These are phyloP conservation scores for Clarireedia homoeocarpa DNA, from an alignment of 2,329 filamentous ascomycete genomes.

Conservation along the genomic window DNA sequence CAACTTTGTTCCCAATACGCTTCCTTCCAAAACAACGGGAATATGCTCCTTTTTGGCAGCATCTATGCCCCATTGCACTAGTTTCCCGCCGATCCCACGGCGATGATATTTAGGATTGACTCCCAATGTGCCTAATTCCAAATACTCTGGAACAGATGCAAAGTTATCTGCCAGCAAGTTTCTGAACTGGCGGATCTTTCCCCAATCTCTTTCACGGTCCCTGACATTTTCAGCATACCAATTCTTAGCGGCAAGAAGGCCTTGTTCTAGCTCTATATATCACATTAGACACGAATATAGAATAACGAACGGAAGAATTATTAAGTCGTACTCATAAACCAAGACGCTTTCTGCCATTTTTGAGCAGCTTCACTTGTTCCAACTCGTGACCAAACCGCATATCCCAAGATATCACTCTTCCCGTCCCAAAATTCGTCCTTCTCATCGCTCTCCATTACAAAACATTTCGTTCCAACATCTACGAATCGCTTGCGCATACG, in stretches of 20 bases:
- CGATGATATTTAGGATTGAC: conserved; percentile 2
- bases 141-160: conserved; percentile 1
- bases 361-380: conserved; percentile 1
- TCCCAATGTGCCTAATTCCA: background rate
- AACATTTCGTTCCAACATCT: background rate
- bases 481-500: background rate
- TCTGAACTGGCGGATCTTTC: background rate
- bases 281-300: background rate
- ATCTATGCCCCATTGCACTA: conserved; percentile 5
- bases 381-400: background rate
- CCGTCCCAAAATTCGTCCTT: conserved; percentile 4
- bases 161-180: background rate
- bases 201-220: conserved; percentile 2
- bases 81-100: conserved; percentile 2
- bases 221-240: conserved; percentile 4
- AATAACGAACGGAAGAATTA: background rate
- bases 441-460: background rate
- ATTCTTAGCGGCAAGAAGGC: background rate
- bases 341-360: conserved; percentile 2
- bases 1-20: background rate
- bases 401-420: conserved; percentile 1
- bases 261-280: conserved; percentile 3
- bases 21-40: conserved; percentile 4
- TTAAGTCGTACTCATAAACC: background rate
- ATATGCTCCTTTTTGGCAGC: conserved; percentile 2